Evolutionary conservation across 2,329 filamentous ascomycete genomes (phyloP), one percentile per base, ranked within the genome.

Genomic region (Lasiodiplodia sp.): DNA sequence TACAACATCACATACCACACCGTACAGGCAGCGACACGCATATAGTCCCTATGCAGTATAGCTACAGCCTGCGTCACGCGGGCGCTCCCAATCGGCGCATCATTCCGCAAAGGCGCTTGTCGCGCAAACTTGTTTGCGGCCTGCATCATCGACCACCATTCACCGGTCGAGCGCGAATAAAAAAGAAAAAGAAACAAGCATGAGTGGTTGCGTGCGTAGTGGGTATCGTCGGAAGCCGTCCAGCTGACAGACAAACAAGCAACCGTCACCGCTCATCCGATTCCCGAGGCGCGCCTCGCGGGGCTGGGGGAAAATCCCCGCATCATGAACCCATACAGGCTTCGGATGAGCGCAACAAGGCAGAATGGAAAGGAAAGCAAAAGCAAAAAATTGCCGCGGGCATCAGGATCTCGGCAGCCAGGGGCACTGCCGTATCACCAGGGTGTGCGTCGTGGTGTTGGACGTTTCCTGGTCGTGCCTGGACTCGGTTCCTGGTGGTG

Each of bases 251-350:
- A 47, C 37, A 37, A 37, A 28, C 56, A 62, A 49, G 23, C 8
- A 62, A 18, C 49, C 44, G 58, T 63, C 58, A 63, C 58, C 58
- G 58, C 44, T 37, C 58, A 51, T 63, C 58, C 58, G 58, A 63
- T 23, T 8, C 11, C 44, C 58, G 44, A 51, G 58, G 44, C 44
- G 58, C 58, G 58, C 58, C 60, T 64, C 31, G 60, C 60, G 28
- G 60, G 44, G 47, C 60, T 37, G 44, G 44, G 28, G 44, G 44
- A 11, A 47, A 64, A 31, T 37, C 60, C 60, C 60, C 44, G 44
- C 44, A 64, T 21, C 11, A 4, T 44, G 12, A 37, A 7, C 28
- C 34, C n/a, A 16, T 38, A 10, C 44, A 52, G 38, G 38, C 57
- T 25, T 52, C 60, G 60, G 60, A 47, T 47, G 28, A 51, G 44